A percentile compares a stretch with the other conserved stretches of the same genome.
phyloP scores from a whole-genome alignment of 495 filamentous ascomycete species.

The Annulohypoxylon nitens region DNA sequence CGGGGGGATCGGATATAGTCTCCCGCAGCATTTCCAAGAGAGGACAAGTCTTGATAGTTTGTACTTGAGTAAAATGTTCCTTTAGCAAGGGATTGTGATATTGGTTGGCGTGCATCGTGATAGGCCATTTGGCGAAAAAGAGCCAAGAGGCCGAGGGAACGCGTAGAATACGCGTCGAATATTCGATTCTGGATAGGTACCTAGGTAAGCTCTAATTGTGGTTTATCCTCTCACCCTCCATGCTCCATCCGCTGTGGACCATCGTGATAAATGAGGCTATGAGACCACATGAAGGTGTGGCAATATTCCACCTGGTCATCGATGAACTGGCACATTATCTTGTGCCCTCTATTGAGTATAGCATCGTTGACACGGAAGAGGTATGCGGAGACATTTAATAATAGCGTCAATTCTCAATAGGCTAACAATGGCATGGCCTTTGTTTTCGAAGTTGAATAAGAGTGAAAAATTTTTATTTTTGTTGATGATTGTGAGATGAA shows the following conservation, averaged over 20 bases:
- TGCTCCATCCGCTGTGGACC: neutral
- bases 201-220: slow-evolving; percentile 15
- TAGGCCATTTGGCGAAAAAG: slow-evolving; percentile 17
- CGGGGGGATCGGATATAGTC: slow-evolving; percentile 42
- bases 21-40: slow-evolving; percentile 42
- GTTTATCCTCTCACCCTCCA: neutral
- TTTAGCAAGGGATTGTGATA: slow-evolving; percentile 37
- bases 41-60: slow-evolving; percentile 26
- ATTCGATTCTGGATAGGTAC: slow-evolving; percentile 18
- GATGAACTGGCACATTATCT: neutral
- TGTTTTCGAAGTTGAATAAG: slow-evolving; percentile 10
- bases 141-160: slow-evolving; percentile 25
- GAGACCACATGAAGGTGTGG: neutral
- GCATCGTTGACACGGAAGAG: neutral
- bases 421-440: slow-evolving; percentile 4
- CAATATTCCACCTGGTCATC: neutral
- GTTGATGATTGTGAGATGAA: slow-evolving; percentile 37
- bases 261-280: neutral
- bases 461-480: slow-evolving; percentile 26
- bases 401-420: neutral
- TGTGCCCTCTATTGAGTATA: neutral
- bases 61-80: slow-evolving; percentile 17
- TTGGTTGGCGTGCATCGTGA: slow-evolving; percentile 34
- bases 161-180: slow-evolving; percentile 38
- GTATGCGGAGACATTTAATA: slow-evolving; percentile 3